Evolutionary conservation across 164 flowering plant genomes (phyloP).

Genomic region (Taxillus chinensis): DNA sequence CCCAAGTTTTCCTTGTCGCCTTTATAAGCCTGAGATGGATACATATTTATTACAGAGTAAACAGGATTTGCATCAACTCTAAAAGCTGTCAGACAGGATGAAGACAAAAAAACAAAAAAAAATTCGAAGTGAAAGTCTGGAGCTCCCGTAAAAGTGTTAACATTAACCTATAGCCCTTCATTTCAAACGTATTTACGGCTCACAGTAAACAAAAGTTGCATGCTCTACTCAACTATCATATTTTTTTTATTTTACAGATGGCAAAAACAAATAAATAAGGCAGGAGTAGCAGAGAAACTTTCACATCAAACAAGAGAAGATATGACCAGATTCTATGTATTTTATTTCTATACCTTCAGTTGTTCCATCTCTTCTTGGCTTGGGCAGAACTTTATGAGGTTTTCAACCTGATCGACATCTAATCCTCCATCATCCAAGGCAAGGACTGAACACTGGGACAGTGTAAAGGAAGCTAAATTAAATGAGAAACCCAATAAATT

Average conservation of each 20-base stretch:
- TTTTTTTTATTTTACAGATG: no score
- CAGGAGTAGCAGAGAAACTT: no score
- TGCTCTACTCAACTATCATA: no score
- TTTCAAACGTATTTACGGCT: no score
- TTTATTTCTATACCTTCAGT: slow-evolving; percentile 47
- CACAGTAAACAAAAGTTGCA: no score
- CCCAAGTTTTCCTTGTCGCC: slow-evolving; percentile 85
- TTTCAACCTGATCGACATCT: slow-evolving; percentile 92
- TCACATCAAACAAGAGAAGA: no score
- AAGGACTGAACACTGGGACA: slow-evolving; percentile 67
- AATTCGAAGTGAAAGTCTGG: no score
- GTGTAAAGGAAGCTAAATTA: slow-evolving; percentile 1
- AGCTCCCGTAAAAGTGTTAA: no score
- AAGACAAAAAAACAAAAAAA: no score
- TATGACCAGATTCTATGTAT: neutral
- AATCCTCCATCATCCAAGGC: slow-evolving; percentile 77
- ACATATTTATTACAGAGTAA: neutral
- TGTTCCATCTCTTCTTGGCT: slow-evolving; percentile 93
- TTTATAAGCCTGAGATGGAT: slow-evolving; percentile 57
- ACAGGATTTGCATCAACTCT: neutral
- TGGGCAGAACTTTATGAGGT: slow-evolving; percentile 92
- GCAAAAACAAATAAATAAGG: no score
- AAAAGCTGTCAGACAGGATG: no score
- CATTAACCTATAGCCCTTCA: no score
- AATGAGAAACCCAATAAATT: neutral